These are phyloP conservation scores for Tylopilus vinaceipallidus DNA, from an alignment of 768 basidiomycete species.

Conservation along the genomic window DNA sequence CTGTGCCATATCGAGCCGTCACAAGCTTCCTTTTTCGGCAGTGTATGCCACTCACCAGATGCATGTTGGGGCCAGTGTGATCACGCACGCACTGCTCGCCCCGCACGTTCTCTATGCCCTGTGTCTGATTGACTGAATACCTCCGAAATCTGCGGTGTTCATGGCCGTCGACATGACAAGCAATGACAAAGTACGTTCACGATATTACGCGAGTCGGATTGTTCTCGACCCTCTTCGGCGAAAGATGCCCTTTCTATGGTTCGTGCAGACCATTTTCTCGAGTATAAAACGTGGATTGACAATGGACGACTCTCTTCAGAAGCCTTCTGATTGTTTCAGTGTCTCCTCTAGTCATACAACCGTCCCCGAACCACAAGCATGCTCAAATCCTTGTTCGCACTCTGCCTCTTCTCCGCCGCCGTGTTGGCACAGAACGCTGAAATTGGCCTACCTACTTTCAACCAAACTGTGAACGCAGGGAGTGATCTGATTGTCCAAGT, in stretches of 20 bases:
- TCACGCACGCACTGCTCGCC: neutral
- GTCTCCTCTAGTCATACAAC: neutral
- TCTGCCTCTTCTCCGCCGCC: slow-evolving; percentile 31
- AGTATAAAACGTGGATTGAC: slow-evolving; percentile 8
- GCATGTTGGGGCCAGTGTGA: too few species aligned
- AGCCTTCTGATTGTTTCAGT: too few species aligned
- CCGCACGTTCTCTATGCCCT: neutral
- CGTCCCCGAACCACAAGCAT: slow-evolving; percentile 6
- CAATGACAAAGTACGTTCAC: neutral
- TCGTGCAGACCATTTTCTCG: neutral
- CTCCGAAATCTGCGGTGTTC: neutral
- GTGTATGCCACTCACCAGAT: too few species aligned
- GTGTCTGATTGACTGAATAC: neutral
- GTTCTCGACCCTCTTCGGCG: neutral
- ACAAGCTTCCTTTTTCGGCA: too few species aligned
- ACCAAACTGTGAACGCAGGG: slow-evolving; percentile 36
- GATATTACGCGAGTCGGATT: neutral
- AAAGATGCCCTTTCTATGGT: slow-evolving; percentile 2
- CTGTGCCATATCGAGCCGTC: too few species aligned
- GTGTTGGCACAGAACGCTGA: slow-evolving; percentile 41
- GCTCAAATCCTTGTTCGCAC: slow-evolving; percentile 13
- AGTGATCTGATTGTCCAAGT: slow-evolving; percentile 42
- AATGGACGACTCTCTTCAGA: too few species aligned
- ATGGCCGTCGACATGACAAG: neutral
- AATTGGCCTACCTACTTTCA: slow-evolving; percentile 39